Percentiles rank a stretch among this genome's conserved stretches.
These are phyloP conservation scores for Fomitopsis schrenkii DNA, from an alignment of 1,284 basidiomycete genomes.

Conservation along the genomic window DNA sequence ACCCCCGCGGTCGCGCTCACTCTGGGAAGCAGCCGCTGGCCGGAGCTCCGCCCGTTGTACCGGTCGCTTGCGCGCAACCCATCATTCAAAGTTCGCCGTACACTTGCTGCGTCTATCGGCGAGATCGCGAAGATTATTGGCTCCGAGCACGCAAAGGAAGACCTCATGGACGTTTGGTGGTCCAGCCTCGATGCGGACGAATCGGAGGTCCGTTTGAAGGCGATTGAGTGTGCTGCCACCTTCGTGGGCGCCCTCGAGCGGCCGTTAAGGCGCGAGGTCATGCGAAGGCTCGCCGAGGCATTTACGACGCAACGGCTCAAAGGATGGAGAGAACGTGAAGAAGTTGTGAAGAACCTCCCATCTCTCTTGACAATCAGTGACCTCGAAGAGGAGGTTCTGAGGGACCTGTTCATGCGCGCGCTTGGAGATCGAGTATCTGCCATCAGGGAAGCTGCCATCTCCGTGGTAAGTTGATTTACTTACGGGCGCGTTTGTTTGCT, in stretches of 20 bases:
- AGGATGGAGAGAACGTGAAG: slow-evolving; percentile 85
- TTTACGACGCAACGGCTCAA: slow-evolving; percentile 61
- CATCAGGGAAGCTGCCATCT: slow-evolving; percentile 77
- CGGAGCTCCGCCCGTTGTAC: slow-evolving; percentile 72
- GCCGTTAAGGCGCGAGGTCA: slow-evolving; percentile 46
- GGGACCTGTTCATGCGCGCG: slow-evolving; percentile 55
- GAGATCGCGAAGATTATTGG: slow-evolving; percentile 89
- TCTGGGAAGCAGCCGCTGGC: slow-evolving; percentile 76
- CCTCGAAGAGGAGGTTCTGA: slow-evolving; percentile 26
- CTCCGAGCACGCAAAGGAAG: slow-evolving; percentile 58
- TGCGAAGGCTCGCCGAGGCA: slow-evolving; percentile 33
- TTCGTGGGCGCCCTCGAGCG: slow-evolving; percentile 55
- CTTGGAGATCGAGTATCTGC: slow-evolving; percentile 81
- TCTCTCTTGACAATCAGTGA: slow-evolving; percentile 29
- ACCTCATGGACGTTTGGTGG: slow-evolving; percentile 77
- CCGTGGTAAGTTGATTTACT: slow-evolving; percentile 42
- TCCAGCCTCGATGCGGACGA: slow-evolving; percentile 57
- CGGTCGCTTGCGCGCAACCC: slow-evolving; percentile 56
- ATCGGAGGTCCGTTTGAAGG: slow-evolving; percentile 68
- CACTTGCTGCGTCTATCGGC: slow-evolving; percentile 84
- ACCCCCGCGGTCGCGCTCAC: slow-evolving; percentile 90
- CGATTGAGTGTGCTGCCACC: slow-evolving; percentile 57
- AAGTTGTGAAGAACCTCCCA: slow-evolving; percentile 54
- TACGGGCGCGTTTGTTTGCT: slow-evolving; percentile 7
- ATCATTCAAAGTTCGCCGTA: slow-evolving; percentile 64